Evolutionary conservation across 768 basidiomycete species (phyloP), one percentile per base, ranked within the genome.

Genomic region (Agaricus sinodeliciosus): DNA sequence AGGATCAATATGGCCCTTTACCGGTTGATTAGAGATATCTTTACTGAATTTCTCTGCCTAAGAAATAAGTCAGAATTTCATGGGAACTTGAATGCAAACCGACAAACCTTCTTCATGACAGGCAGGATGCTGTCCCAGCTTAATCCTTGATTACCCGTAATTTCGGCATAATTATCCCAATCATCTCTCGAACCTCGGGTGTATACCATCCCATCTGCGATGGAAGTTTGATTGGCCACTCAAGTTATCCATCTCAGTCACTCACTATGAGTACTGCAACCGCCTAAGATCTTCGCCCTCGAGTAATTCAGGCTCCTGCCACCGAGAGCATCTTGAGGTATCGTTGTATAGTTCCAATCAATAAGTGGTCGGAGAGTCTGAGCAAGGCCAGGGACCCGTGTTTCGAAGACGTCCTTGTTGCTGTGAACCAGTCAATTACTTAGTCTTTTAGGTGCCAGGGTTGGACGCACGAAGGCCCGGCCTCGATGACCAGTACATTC

Each of bases 101-200:
- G 27, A 9, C 56, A 45, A 50, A 60, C 65, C 51, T 57, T 62
- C 49, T 51, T 46, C 50, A 67, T 50, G 51, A 68, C 67, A 1
- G 55, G 65, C 43, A 63, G 55, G 3, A 71, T 41, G 19, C 51
- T 61, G n/a, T 67, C 52, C 70, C 69, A 70, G 13, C 59, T 65
- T 67, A 68, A 69, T 0, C 67, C 65, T 3, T 46, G 39, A 43
- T 70, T 68, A 4, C 63, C 60, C 18, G 64, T 63, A 8, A 69
- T 35, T 0, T 26, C 50, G 6, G 69, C 70, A 49, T 58, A 70
- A 4, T 63, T 60, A 55, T 72, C 62, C 43, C 60, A 70, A 43
- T 71, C 70, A 8, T 67, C 65, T n/a, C 57, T 49, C 1, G 67
- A 61, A 25, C 69, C 69, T 3, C 69, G 65, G 3, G 69, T 67